Conservation (phyloP, 345 rosid genomes). For the Xanthoceras sorbifolium region DNA sequence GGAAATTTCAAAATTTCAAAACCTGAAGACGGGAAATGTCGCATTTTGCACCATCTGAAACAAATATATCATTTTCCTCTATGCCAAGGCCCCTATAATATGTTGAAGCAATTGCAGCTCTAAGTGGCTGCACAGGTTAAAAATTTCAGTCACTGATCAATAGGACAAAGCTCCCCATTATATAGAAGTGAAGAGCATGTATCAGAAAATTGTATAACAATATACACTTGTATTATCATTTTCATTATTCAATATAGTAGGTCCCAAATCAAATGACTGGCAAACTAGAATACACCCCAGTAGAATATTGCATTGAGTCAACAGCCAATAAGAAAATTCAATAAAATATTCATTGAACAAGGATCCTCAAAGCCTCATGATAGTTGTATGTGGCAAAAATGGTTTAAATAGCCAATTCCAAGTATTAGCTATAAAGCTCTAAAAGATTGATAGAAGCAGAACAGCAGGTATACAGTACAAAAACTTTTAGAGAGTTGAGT, state of each 20-base stretch:
- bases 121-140: conserved; percentile 60
- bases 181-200: not conserved
- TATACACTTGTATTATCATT: not conserved
- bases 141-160: conserved; percentile 16
- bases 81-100: conserved; percentile 79
- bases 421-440: not conserved
- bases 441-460: not conserved
- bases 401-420: not conserved
- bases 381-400: not conserved
- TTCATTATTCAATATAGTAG: conserved; percentile 6
- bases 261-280: not conserved
- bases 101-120: conserved; percentile 76
- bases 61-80: conserved; percentile 83
- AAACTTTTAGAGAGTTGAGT: not conserved
- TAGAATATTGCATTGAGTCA: not conserved
- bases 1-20: conserved; percentile 4
- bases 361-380: not conserved
- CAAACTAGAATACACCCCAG: not conserved
- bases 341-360: not conserved
- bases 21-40: conserved; percentile 99
- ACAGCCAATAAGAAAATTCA: not conserved
- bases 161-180: not conserved
- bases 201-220: not conserved
- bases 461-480: not conserved
- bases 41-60: conserved; percentile 98